A percentile compares a stretch with the other conserved stretches of the same genome.
phyloP scores from a whole-genome alignment of 768 basidiomycete genomes.

The Termitomyces sp. region DNA sequence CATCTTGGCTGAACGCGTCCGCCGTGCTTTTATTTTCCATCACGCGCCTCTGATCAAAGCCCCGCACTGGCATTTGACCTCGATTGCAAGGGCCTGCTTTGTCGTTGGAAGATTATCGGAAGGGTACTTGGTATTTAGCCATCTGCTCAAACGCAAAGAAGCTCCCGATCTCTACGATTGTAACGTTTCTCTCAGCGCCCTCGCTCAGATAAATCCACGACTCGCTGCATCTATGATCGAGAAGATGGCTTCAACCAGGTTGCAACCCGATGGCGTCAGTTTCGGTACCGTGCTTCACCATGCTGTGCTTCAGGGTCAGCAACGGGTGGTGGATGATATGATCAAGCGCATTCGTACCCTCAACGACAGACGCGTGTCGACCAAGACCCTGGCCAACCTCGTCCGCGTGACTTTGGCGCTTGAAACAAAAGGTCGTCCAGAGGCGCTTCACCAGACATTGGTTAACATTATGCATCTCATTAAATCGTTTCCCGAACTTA shows the following conservation, averaged over 20 bases:
- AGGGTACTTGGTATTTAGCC: slow-evolving; percentile 41
- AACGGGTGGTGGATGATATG: slow-evolving; percentile 36
- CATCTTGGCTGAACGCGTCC: slow-evolving; percentile 39
- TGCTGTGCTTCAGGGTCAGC: slow-evolving; percentile 41
- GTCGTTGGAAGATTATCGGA: slow-evolving; percentile 42
- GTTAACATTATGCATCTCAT: slow-evolving; percentile 37
- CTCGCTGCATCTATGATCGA: slow-evolving; percentile 41
- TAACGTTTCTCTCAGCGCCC: slow-evolving; percentile 52
- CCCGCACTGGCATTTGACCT: slow-evolving; percentile 45
- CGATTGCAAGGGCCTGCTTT: slow-evolving; percentile 58
- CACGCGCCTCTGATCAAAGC: slow-evolving; percentile 44
- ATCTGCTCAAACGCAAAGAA: slow-evolving; percentile 42
- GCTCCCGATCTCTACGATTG: slow-evolving; percentile 59
- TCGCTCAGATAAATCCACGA: slow-evolving; percentile 44
- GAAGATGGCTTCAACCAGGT: slow-evolving; percentile 41
- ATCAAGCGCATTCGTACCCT: slow-evolving; percentile 30
- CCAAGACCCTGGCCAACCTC: slow-evolving; percentile 44
- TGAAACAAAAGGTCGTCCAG: slow-evolving; percentile 16
- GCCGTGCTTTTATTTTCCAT: slow-evolving; percentile 33
- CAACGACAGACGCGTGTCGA: slow-evolving; percentile 30
- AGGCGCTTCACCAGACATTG: slow-evolving; percentile 27
- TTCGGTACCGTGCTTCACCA: slow-evolving; percentile 60
- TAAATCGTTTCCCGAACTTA: slow-evolving; percentile 25
- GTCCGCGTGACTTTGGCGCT: slow-evolving; percentile 34
- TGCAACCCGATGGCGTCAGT: slow-evolving; percentile 47